A percentile compares a stretch with the other conserved stretches of the same genome.
Evolutionary conservation across 2,329 filamentous ascomycete genomes (phyloP).

Genomic region (Calonectria multiphialidica): DNA sequence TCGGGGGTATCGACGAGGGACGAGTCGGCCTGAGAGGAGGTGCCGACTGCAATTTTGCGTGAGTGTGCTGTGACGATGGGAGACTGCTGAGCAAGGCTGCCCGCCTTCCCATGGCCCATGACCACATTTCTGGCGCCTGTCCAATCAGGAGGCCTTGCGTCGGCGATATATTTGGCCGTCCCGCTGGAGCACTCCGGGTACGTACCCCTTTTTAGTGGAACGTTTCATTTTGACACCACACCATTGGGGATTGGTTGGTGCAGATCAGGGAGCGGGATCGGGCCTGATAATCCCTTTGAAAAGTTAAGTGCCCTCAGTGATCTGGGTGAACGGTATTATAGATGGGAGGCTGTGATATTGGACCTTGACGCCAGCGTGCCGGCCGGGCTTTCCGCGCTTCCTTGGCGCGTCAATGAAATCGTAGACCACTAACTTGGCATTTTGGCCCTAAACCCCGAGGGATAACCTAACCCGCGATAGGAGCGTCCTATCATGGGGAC

Average conservation of each 20-base stretch:
- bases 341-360: too few relatives aligned
- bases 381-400: too few relatives aligned
- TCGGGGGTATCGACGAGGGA: not conserved
- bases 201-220: conserved; percentile 14
- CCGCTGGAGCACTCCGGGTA: conserved; percentile 28
- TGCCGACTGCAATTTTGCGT: conserved; percentile 37
- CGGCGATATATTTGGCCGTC: conserved; percentile 41
- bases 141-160: conserved; percentile 27
- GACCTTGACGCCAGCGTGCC: too few relatives aligned
- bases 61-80: conserved; percentile 39
- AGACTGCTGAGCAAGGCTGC: conserved; percentile 46
- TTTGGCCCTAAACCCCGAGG: too few relatives aligned
- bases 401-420: too few relatives aligned
- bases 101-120: conserved; percentile 47
- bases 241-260: not conserved
- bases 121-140: conserved; percentile 42
- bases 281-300: not conserved
- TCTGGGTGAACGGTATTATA: too few relatives aligned
- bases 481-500: too few relatives aligned
- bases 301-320: not conserved
- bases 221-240: not conserved
- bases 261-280: not conserved
- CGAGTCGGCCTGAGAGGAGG: conserved; percentile 26
- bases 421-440: too few relatives aligned
- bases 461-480: too few relatives aligned